phyloP scores from a whole-genome alignment of 208 protist species.

The Borovskyia barvae region DNA sequence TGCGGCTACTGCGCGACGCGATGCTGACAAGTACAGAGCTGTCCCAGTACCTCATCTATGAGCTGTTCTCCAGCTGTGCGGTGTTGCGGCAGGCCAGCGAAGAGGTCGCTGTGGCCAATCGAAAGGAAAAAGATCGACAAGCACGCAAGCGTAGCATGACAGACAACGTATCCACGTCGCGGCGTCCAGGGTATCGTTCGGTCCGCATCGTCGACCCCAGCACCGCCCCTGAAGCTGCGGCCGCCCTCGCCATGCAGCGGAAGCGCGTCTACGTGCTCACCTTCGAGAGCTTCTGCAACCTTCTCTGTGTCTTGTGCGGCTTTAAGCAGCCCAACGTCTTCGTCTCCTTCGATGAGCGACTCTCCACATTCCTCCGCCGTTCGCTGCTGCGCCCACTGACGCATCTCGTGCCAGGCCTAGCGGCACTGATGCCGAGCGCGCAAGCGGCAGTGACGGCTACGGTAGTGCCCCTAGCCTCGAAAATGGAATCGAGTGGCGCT shows the following conservation, averaged over 20 bases:
- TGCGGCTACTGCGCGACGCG: slow-evolving; percentile 80
- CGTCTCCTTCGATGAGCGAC: slow-evolving; percentile 63
- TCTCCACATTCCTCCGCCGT: slow-evolving; percentile 66
- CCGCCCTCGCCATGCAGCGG: slow-evolving; percentile 18
- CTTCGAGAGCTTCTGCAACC: slow-evolving; percentile 78
- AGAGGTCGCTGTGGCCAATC: slow-evolving; percentile 44
- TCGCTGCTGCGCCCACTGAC: slow-evolving; percentile 73
- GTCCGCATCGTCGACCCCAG: slow-evolving; percentile 64
- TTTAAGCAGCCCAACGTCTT: slow-evolving; percentile 90
- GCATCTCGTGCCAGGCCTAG: slow-evolving; percentile 52
- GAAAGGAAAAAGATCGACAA: slow-evolving; percentile 57
- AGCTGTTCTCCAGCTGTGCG: slow-evolving; percentile 78
- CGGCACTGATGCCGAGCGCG: slow-evolving; percentile 27
- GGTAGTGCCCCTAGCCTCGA: neutral
- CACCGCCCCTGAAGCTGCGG: slow-evolving; percentile 16
- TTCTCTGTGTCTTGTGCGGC: slow-evolving; percentile 82
- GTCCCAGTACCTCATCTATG: slow-evolving; percentile 75
- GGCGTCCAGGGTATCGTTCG: slow-evolving; percentile 30
- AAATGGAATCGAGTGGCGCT: neutral
- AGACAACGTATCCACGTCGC: slow-evolving; percentile 5
- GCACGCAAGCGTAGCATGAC: slow-evolving; percentile 21
- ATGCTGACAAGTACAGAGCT: slow-evolving; percentile 90
- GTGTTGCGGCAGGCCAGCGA: slow-evolving; percentile 45
- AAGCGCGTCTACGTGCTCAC: slow-evolving; percentile 37
- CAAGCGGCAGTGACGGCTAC: slow-evolving; percentile 1